phyloP scores from a whole-genome alignment of 1,284 basidiomycete genomes.

The Fomitopsis betulina region DNA sequence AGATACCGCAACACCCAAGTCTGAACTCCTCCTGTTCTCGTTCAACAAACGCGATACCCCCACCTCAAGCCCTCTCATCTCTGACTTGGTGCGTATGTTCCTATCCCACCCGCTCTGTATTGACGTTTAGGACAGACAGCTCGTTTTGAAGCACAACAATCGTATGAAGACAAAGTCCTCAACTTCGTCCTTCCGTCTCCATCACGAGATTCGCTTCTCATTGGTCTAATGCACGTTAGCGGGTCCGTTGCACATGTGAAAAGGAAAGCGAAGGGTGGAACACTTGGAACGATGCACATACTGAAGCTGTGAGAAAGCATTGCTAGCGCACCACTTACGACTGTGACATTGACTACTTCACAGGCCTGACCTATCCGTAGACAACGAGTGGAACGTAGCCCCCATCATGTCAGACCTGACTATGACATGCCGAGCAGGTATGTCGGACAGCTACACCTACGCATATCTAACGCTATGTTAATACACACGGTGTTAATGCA shows the following conservation, averaged over 20 bases:
- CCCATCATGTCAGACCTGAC: conserved; percentile 39
- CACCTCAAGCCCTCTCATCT: too few relatives aligned
- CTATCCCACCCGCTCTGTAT: not conserved
- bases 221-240: conserved; percentile 40
- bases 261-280: conserved; percentile 33
- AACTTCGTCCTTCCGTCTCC: conserved; percentile 33
- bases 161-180: conserved; percentile 38
- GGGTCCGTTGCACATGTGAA: conserved; percentile 32
- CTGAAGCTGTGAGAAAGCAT: conserved; percentile 46
- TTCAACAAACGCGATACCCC: conserved; percentile 10
- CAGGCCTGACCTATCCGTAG: conserved; percentile 51
- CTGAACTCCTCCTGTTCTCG: conserved; percentile 22
- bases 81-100: not conserved
- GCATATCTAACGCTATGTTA: not conserved
- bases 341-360: not conserved
- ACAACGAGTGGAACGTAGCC: conserved; percentile 45
- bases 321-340: not conserved
- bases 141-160: conserved; percentile 15
- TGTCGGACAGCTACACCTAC: conserved; percentile 3
- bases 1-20: conserved; percentile 25
- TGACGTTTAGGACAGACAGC: not conserved
- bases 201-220: conserved; percentile 30
- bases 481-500: too few relatives aligned
- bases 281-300: conserved; percentile 46
- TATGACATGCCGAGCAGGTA: conserved; percentile 32